Evolutionary conservation across 805 yeast genomes (phyloP).

Genomic region (Teunomyces aglyptinius): DNA sequence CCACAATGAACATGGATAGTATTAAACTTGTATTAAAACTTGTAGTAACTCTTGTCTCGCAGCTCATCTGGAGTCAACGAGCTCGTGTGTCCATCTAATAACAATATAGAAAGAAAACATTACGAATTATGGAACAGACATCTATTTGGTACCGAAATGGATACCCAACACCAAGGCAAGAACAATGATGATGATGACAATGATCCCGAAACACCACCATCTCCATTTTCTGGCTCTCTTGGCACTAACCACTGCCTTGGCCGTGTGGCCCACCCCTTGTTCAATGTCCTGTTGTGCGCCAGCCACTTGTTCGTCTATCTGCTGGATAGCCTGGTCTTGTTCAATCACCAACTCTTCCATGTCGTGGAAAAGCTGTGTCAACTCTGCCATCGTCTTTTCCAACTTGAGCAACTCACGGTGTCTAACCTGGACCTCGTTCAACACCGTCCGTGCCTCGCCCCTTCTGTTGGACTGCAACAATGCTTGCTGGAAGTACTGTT

Average conservation of each 20-base stretch:
- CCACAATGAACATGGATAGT: too few species aligned
- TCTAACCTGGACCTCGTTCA: constrained; percentile 93
- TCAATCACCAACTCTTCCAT: constrained; percentile 96
- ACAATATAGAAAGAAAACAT: constrained; percentile 3
- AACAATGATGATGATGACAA: constrained; percentile 55
- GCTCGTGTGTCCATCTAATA: not conserved
- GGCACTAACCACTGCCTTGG: constrained; percentile 85
- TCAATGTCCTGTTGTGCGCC: constrained; percentile 89
- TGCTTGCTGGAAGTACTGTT: constrained; percentile 94
- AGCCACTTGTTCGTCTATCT: constrained; percentile 75
- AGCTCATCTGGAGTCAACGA: too few species aligned
- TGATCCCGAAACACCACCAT: constrained; percentile 76
- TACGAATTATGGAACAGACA: constrained; percentile 2
- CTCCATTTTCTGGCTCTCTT: constrained; percentile 87
- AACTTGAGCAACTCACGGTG: constrained; percentile 93
- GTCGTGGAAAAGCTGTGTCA: constrained; percentile 90
- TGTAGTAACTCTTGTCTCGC: too few species aligned
- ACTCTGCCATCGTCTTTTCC: constrained; percentile 93
- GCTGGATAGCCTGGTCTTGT: constrained; percentile 85
- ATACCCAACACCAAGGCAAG: constrained; percentile 71
- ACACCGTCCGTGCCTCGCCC: constrained; percentile 93
- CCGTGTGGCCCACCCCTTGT: constrained; percentile 91
- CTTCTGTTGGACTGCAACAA: constrained; percentile 80
- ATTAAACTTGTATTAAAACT: too few species aligned
- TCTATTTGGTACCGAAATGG: constrained; percentile 39